Conservation (phyloP, 495 filamentous ascomycete genomes). For the Cairneyella variabilis region DNA sequence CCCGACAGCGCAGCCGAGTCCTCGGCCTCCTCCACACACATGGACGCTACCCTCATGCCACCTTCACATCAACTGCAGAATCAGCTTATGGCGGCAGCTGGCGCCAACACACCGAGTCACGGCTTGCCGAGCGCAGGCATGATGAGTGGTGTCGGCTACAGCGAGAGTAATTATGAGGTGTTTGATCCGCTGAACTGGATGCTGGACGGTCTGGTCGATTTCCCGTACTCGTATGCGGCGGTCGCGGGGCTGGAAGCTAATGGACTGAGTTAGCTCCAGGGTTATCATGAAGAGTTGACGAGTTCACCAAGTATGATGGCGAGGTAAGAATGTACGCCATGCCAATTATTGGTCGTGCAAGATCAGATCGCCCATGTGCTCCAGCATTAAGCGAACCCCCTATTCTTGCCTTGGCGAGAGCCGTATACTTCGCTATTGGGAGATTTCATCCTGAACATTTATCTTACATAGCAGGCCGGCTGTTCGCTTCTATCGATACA, state of each 20-base stretch:
- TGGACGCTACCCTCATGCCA: conserved; percentile 48
- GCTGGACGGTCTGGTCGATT: conserved; percentile 77
- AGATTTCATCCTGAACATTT: too few species aligned
- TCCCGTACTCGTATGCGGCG: conserved; percentile 58
- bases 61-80: conserved; percentile 33
- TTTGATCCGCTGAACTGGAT: conserved; percentile 85
- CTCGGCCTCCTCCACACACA: conserved; percentile 58
- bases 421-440: too few species aligned
- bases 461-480: too few species aligned
- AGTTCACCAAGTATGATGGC: too few species aligned
- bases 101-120: conserved; percentile 19
- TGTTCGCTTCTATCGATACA: too few species aligned
- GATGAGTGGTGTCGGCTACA: conserved; percentile 23
- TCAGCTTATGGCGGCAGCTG: conserved; percentile 19
- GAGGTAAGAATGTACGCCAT: too few species aligned
- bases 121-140: conserved; percentile 15
- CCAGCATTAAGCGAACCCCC: too few species aligned
- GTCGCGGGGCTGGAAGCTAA: conserved; percentile 26
- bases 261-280: conserved; percentile 12
- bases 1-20: conserved; percentile 74
- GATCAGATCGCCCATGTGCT: too few species aligned
- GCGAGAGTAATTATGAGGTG: conserved; percentile 29
- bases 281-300: background rate
- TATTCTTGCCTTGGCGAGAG: too few species aligned
- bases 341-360: too few species aligned